These are phyloP conservation scores for Meyerozyma carpophila DNA, from an alignment of 1,139 yeast genomes.

Conservation along the genomic window DNA sequence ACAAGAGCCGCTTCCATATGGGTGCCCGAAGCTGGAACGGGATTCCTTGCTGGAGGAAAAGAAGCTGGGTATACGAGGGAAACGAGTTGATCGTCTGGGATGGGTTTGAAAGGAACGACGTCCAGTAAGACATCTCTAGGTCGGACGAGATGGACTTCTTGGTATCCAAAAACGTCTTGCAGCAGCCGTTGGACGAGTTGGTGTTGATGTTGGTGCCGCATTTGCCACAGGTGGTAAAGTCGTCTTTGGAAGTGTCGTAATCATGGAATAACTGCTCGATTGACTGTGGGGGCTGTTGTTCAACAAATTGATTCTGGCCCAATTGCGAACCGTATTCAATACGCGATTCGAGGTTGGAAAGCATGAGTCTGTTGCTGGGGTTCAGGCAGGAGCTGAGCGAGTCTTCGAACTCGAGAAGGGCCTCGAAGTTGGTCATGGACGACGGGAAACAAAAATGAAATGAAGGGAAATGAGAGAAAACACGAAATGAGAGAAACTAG, in stretches of 20 bases:
- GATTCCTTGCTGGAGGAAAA: constrained; percentile 36
- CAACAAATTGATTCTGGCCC: constrained; percentile 8
- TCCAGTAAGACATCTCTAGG: constrained; percentile 41
- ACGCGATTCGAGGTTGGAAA: constrained; percentile 27
- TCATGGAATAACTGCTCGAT: constrained; percentile 10
- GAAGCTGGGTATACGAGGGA: constrained; percentile 42
- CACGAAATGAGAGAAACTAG: neutral
- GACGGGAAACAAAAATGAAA: no score
- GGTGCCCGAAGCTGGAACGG: constrained; percentile 33
- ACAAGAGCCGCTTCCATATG: constrained; percentile 34
- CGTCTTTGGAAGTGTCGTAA: constrained; percentile 28
- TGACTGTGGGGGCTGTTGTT: neutral
- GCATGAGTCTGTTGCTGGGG: constrained; percentile 20
- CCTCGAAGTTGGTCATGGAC: constrained; percentile 26
- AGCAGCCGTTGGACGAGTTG: constrained; percentile 15
- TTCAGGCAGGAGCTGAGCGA: constrained; percentile 23
- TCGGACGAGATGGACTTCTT: constrained; percentile 16
- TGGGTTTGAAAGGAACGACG: constrained; percentile 40
- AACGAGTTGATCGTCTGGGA: constrained; percentile 41
- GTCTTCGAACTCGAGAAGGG: constrained; percentile 40
- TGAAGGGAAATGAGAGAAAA: neutral
- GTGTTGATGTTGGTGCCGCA: constrained; percentile 15
- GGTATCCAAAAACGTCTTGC: constrained; percentile 13
- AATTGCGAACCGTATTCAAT: constrained; percentile 18
- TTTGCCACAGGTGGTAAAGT: constrained; percentile 30